phyloP scores from a whole-genome alignment of 495 filamentous ascomycete genomes.

The Durotheca rogersii region DNA sequence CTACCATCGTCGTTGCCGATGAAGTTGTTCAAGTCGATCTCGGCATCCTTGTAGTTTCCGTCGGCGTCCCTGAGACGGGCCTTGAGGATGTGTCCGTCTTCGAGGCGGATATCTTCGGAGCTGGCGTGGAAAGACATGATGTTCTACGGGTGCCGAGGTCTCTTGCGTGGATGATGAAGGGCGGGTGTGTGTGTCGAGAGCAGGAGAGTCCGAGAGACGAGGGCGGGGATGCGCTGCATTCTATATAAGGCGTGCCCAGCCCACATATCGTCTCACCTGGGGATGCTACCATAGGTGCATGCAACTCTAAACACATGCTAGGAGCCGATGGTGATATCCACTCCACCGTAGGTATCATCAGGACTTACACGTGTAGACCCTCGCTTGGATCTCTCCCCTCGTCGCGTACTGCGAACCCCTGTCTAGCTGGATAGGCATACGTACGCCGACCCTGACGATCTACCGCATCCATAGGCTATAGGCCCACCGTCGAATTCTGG shows the following conservation, averaged over 20 bases:
- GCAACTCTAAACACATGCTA: not conserved
- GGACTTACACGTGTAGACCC: not conserved
- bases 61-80: conserved; percentile 35
- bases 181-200: no score
- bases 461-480: not conserved
- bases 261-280: not conserved
- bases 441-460: not conserved
- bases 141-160: not conserved
- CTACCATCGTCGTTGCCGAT: conserved; percentile 52
- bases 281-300: not conserved
- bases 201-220: not conserved
- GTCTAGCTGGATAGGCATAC: not conserved
- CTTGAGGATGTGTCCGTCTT: conserved; percentile 45
- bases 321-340: not conserved
- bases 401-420: not conserved
- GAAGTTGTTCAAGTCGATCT: conserved; percentile 42
- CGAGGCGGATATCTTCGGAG: conserved; percentile 41
- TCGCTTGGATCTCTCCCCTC: no score
- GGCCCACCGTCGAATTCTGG: not conserved
- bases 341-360: not conserved
- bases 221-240: not conserved
- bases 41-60: conserved; percentile 37
- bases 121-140: conserved; percentile 49
- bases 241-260: not conserved
- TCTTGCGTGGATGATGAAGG: no score